phyloP scores from a whole-genome alignment of 2,329 filamentous ascomycete genomes.

The Botrytis fabae region DNA sequence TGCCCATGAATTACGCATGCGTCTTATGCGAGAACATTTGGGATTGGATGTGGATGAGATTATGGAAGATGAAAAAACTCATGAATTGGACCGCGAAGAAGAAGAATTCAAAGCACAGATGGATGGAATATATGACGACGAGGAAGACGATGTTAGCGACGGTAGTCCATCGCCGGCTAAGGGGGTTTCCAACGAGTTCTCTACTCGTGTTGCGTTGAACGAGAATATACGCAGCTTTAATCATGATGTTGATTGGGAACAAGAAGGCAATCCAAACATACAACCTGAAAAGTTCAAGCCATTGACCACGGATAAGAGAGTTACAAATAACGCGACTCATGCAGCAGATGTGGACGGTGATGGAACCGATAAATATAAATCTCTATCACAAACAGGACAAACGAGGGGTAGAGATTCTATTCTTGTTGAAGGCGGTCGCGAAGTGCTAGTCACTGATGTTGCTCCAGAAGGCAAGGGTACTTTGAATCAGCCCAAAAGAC shows the following conservation, averaged over 20 bases:
- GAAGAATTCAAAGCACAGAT: conserved; percentile 59
- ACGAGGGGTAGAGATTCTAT: conserved; percentile 70
- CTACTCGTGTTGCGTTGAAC: conserved; percentile 49
- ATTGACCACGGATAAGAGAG: conserved; percentile 51
- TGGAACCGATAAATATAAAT: conserved; percentile 73
- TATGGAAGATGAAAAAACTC: conserved; percentile 72
- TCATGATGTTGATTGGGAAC: conserved; percentile 60
- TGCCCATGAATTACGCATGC: conserved; percentile 86
- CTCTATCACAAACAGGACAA: conserved; percentile 59
- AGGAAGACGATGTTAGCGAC: conserved; percentile 35
- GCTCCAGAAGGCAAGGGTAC: conserved; percentile 65
- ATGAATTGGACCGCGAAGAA: conserved; percentile 59
- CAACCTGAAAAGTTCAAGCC: conserved; percentile 47
- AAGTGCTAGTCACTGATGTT: conserved; percentile 68
- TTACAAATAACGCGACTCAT: conserved; percentile 63
- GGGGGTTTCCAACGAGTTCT: conserved; percentile 51
- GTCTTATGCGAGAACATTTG: conserved; percentile 94
- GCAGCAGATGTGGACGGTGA: conserved; percentile 76
- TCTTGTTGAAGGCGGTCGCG: conserved; percentile 63
- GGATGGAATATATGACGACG: conserved; percentile 61
- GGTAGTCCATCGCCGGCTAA: conserved; percentile 25
- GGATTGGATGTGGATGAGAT: conserved; percentile 94
- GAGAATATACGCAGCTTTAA: conserved; percentile 69
- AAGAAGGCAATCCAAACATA: conserved; percentile 41
- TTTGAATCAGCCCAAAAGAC: conserved; percentile 51